Evolutionary conservation across 1,139 yeast species (phyloP), one percentile per base, ranked within the genome.

Genomic region (Blastobotrys illinoisensis): DNA sequence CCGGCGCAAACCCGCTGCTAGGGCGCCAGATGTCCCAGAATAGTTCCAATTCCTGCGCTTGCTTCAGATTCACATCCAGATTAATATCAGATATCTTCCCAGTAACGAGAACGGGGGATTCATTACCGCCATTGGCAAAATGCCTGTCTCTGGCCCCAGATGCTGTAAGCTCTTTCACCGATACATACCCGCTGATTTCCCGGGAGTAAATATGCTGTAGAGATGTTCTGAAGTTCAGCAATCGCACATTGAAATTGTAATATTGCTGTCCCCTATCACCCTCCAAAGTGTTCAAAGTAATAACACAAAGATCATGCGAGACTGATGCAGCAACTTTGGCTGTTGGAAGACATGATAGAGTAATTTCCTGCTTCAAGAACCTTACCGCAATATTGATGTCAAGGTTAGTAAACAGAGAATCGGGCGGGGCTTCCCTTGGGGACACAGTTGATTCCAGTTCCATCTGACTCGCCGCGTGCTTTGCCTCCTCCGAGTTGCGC

Each of bases 241-340:
- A 62, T 24, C 79, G 75, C 3, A 82, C 64, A 0, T 79, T 70
- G 11, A 79, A 71, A 5, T 79, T 71, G 13, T 77, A 58, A 40
- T 59, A 60, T 13, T 47, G 32, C 6, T 79, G 71, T 3, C 80
- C 77, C 0, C 76, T 65, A 0, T 67, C 64, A 3, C 68, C 67
- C 3, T 75, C 75, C 28, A 81, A 57, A 0, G 91, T 79, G 52
- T 80, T 80, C 13, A 86, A 61, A 53, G 82, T 82, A 43, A 87
- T 65, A 46, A 75, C 78, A 28, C 88, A 80, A 0, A 85, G 84
- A 32, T 83, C 86, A 44, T 86, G 75, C 1, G 88, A 86, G 21
- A 89, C 85, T 28, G 87, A 80, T 0, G 97, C 95, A 40, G 90
- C 91, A 1, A 93, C 95, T 66, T 88, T 88, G 0, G 98, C 98